These are phyloP conservation scores for Alternaria conjuncta DNA, from an alignment of 2,329 filamentous ascomycete species.

Conservation along the genomic window DNA sequence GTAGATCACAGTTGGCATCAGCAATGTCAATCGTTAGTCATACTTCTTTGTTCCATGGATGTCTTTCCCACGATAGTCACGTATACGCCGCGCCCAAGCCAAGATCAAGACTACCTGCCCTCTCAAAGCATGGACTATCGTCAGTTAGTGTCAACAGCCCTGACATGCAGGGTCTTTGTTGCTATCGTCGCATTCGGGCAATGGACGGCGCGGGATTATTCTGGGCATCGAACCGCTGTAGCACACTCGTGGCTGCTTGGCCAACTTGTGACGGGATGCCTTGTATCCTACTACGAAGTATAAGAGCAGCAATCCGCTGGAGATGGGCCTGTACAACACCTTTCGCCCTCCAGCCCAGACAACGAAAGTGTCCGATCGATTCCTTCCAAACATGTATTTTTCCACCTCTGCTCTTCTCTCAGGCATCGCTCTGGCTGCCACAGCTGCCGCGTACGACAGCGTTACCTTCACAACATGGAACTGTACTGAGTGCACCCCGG, in stretches of 20 bases:
- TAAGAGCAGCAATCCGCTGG: background rate
- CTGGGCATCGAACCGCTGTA: background rate
- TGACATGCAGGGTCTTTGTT: background rate
- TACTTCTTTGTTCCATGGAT: background rate
- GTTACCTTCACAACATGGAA: constrained; percentile 3
- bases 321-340: background rate
- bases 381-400: background rate
- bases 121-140: background rate
- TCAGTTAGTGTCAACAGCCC: background rate
- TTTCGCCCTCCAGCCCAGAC: background rate
- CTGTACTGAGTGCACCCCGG: background rate
- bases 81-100: background rate
- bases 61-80: background rate
- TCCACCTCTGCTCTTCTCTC: background rate
- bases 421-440: background rate
- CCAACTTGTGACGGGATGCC: background rate
- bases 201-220: background rate
- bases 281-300: background rate
- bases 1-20: background rate
- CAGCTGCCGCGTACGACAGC: background rate
- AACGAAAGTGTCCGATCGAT: fast-evolving
- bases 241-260: background rate
- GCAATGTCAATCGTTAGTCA: background rate
- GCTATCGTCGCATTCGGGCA: background rate
- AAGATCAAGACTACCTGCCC: background rate